Percentiles rank a stretch among this genome's conserved stretches.
phyloP scores from a whole-genome alignment of 73 alveolate genomes.

The Tetrahymena malaccensis region DNA sequence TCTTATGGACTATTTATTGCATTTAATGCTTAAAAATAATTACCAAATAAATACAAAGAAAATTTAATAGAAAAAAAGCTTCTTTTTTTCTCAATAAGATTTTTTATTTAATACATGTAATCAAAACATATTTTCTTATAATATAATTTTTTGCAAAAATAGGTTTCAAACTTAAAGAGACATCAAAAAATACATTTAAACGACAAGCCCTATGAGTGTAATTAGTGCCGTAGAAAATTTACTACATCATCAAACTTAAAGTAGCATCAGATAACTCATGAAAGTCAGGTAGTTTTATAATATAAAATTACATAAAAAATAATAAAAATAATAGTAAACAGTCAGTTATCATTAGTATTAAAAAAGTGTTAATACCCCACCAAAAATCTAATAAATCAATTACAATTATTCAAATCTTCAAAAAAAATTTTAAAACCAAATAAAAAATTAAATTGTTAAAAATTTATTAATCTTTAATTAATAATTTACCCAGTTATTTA shows the following conservation, averaged over 20 bases:
- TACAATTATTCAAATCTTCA: too few relatives aligned
- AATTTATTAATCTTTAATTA: too few relatives aligned
- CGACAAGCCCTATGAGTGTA: slow-evolving; percentile 87
- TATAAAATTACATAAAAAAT: neutral
- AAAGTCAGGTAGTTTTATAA: neutral
- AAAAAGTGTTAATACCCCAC: neutral
- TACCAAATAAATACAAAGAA: neutral
- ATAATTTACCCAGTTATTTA: neutral
- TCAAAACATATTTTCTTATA: neutral
- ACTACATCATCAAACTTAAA: slow-evolving; percentile 12
- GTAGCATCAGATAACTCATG: slow-evolving; percentile 4
- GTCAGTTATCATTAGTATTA: too few relatives aligned
- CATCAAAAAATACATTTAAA: slow-evolving; percentile 88
- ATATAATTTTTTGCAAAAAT: neutral
- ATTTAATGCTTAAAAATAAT: neutral
- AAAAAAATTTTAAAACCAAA: too few relatives aligned
- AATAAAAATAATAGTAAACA: too few relatives aligned
- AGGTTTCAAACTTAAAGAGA: slow-evolving; percentile 80
- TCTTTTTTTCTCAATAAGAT: too few relatives aligned
- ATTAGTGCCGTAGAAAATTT: slow-evolving; percentile 35
- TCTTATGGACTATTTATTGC: neutral
- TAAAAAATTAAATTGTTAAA: too few relatives aligned
- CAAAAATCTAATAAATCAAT: too few relatives aligned
- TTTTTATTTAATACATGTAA: neutral
- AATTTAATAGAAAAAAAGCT: too few relatives aligned